These are phyloP conservation scores for Prunus kanzakura DNA, from an alignment of 306 rosid species.

Conservation along the genomic window DNA sequence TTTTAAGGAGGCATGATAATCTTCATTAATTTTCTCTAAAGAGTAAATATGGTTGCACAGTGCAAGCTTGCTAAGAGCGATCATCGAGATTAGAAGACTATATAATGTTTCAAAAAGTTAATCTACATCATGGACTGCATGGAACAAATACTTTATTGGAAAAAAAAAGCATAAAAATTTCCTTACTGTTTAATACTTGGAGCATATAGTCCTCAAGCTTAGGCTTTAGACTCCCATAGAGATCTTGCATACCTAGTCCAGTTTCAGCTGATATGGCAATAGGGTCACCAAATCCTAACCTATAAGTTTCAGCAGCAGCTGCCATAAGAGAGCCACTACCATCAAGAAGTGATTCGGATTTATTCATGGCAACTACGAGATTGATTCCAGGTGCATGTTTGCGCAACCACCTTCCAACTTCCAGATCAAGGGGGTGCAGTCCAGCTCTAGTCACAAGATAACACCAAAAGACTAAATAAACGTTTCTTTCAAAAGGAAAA, in stretches of 20 bases:
- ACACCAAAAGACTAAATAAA: background rate
- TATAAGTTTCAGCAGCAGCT: slow-evolving; percentile 61
- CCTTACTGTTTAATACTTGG: slow-evolving; percentile 50
- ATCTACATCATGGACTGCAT: background rate
- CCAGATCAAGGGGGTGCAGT: slow-evolving; percentile 79
- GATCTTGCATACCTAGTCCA: slow-evolving; percentile 85
- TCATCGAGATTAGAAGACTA: background rate
- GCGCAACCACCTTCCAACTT: slow-evolving; percentile 91
- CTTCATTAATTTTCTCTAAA: background rate
- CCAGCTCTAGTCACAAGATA: slow-evolving; percentile 58
- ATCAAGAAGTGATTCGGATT: slow-evolving; percentile 76
- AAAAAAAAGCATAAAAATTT: background rate
- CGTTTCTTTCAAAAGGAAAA: background rate
- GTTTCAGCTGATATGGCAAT: slow-evolving; percentile 95
- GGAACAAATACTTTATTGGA: background rate
- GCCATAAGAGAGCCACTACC: slow-evolving; percentile 45
- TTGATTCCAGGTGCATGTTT: slow-evolving; percentile 66
- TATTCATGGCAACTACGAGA: slow-evolving; percentile 76
- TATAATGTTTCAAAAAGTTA: background rate
- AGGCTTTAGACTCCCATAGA: slow-evolving; percentile 63
- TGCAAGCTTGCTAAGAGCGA: background rate
- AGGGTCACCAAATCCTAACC: slow-evolving; percentile 91
- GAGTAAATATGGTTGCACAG: background rate
- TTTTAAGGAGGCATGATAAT: background rate
- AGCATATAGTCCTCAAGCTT: slow-evolving; percentile 66